Evolutionary conservation across 306 rosid species (phyloP).

Genomic region (Astragalus glycyphyllos): DNA sequence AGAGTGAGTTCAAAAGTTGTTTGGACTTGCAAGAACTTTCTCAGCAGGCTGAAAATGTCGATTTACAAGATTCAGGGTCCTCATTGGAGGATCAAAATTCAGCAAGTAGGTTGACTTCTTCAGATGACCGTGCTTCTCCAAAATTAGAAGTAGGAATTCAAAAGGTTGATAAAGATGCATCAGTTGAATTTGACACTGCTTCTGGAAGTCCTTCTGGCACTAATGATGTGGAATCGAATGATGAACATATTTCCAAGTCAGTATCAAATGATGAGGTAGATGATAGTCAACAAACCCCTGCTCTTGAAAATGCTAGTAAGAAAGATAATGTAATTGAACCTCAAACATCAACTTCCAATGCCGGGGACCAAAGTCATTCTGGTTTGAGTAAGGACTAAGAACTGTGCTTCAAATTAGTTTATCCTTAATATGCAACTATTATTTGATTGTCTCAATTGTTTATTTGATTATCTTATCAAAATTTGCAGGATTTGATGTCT

Average conservation of each 20-base stretch:
- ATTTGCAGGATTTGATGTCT: conserved; percentile 78
- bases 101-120: conserved; percentile 38
- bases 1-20: conserved; percentile 63
- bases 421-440: conserved; percentile 34
- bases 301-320: conserved; percentile 44
- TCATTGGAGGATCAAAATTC: conserved; percentile 45
- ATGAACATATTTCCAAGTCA: conserved; percentile 37
- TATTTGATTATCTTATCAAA: conserved; percentile 30
- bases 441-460: conserved; percentile 25
- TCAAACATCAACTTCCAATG: conserved; percentile 43
- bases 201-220: conserved; percentile 43
- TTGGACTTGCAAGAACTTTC: conserved; percentile 55
- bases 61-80: conserved; percentile 45
- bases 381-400: conserved; percentile 49
- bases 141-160: conserved; percentile 42
- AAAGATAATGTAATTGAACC: conserved; percentile 48
- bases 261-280: conserved; percentile 39
- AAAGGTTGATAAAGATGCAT: conserved; percentile 47
- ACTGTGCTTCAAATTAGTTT: conserved; percentile 32
- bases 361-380: conserved; percentile 48
- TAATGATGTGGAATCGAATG: conserved; percentile 40
- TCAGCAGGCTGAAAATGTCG: conserved; percentile 45
- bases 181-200: conserved; percentile 43
- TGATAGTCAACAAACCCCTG: conserved; percentile 42
- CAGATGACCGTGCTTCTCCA: conserved; percentile 37